phyloP scores from a whole-genome alignment of 345 rosid genomes.

The Lepidium didymum region DNA sequence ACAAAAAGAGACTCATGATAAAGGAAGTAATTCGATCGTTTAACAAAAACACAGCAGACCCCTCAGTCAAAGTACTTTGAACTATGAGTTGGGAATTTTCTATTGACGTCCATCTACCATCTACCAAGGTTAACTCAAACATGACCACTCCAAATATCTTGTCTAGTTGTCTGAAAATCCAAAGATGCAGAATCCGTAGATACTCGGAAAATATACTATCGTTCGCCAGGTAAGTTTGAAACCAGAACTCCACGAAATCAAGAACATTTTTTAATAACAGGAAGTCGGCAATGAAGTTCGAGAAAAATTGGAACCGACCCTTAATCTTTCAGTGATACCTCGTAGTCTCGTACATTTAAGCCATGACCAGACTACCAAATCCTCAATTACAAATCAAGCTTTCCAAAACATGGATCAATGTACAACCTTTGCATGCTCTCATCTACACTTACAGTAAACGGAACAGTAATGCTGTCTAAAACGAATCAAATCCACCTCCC shows the following conservation, averaged over 20 bases:
- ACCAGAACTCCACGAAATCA: background rate
- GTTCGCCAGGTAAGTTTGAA: background rate
- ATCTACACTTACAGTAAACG: background rate
- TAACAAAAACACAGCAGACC: background rate
- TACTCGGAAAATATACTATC: background rate
- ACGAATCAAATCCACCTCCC: conserved; percentile 15
- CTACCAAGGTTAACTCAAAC: background rate
- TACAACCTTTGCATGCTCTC: conserved; percentile 14
- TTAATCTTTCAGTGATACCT: background rate
- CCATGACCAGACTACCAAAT: background rate
- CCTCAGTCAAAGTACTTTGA: background rate
- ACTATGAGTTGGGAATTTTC: background rate
- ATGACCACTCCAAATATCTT: background rate
- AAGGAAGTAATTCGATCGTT: background rate
- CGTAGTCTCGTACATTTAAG: background rate
- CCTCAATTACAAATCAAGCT: conserved; percentile 10
- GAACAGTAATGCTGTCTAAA: background rate
- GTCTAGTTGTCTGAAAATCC: background rate
- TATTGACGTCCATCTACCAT: background rate
- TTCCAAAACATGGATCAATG: background rate
- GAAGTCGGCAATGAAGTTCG: background rate
- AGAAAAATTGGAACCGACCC: background rate
- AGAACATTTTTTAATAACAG: background rate
- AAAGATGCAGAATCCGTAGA: background rate
- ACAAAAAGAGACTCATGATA: conserved; percentile 20